Evolutionary conservation across 805 yeast species (phyloP).

Genomic region (Candida sithepensis): DNA sequence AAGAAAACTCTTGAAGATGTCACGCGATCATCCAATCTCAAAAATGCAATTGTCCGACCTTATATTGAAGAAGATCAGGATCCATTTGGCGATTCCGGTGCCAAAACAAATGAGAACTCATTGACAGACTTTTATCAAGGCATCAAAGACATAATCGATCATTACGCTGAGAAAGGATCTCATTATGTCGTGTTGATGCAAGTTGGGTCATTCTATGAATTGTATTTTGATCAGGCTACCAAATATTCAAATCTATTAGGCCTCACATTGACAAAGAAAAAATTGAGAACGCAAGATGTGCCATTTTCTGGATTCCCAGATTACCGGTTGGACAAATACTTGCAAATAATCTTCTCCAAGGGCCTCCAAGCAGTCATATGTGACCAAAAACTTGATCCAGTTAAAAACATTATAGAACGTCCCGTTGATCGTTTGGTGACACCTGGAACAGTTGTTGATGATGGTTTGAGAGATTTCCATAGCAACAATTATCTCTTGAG

Average conservation of each 20-base stretch:
- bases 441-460: slow-evolving; percentile 91
- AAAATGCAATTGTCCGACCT: not conserved
- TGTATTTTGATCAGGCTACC: slow-evolving; percentile 87
- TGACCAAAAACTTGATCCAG: slow-evolving; percentile 50
- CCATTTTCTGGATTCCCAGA: slow-evolving; percentile 94
- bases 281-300: slow-evolving; percentile 42
- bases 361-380: slow-evolving; percentile 75
- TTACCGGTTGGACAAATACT: slow-evolving; percentile 64
- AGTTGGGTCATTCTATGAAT: slow-evolving; percentile 83
- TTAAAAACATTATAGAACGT: slow-evolving; percentile 46
- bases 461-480: slow-evolving; percentile 70
- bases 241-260: slow-evolving; percentile 68
- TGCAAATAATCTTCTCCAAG: slow-evolving; percentile 65
- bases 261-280: slow-evolving; percentile 60
- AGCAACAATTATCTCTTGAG: slow-evolving; percentile 69
- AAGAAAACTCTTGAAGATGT: not conserved
- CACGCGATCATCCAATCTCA: not conserved
- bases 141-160: slow-evolving; percentile 26
- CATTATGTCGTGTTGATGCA: slow-evolving; percentile 63
- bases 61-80: not conserved
- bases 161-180: slow-evolving; percentile 19
- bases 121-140: slow-evolving; percentile 30
- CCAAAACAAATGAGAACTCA: slow-evolving; percentile 15
- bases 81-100: slow-evolving; percentile 15
- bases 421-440: slow-evolving; percentile 78